phyloP scores from a whole-genome alignment of 495 filamentous ascomycete genomes.

The Neurospora sp. region DNA sequence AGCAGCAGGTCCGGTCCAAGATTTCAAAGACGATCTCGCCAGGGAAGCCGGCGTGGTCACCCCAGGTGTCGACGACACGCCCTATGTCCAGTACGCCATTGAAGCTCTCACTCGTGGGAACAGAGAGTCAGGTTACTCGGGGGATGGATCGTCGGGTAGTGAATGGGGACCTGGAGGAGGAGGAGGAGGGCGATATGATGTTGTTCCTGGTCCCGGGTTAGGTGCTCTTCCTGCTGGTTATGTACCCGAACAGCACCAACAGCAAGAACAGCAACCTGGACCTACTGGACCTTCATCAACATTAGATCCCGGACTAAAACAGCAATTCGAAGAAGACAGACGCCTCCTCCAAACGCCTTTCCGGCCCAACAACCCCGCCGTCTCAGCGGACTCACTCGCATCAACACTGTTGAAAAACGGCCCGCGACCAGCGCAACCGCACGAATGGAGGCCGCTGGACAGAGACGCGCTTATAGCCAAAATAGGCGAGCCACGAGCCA shows the following conservation, averaged over 20 bases:
- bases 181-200: background rate
- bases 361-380: slow-evolving; percentile 2
- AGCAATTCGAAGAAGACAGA: background rate
- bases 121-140: slow-evolving; percentile 22
- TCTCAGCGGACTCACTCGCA: slow-evolving; percentile 22
- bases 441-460: slow-evolving; percentile 21
- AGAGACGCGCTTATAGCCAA: slow-evolving; percentile 9
- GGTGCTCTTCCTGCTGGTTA: background rate
- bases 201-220: background rate
- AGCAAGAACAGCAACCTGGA: slow-evolving; percentile 1
- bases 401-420: slow-evolving; percentile 16
- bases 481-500: slow-evolving; percentile 6
- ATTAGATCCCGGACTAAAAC: background rate
- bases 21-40: slow-evolving; percentile 35
- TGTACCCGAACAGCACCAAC: slow-evolving; percentile 1
- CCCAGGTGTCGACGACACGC: slow-evolving; percentile 38
- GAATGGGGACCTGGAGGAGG: slow-evolving; percentile 4
- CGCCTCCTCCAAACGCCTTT: background rate
- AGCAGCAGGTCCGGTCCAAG: slow-evolving; percentile 22
- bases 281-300: background rate
- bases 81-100: slow-evolving; percentile 39
- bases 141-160: slow-evolving; percentile 19
- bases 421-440: slow-evolving; percentile 12
- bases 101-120: slow-evolving; percentile 31
- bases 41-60: slow-evolving; percentile 35